Evolutionary conservation across 441 rosid genomes (phyloP).

Genomic region (Gossypium trilobum): DNA sequence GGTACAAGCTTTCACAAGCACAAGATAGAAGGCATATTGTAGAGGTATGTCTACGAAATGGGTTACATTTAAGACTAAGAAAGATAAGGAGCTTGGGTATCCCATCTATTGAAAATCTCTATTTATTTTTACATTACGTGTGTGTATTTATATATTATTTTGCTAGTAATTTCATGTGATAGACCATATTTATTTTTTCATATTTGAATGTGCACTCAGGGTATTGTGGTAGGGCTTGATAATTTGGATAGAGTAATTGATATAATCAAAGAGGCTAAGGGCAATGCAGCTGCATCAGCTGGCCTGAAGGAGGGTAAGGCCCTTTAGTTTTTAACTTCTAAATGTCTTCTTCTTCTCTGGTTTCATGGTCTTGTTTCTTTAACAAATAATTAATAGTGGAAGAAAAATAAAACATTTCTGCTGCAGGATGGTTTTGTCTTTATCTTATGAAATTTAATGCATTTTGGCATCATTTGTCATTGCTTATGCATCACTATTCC

Average conservation of each 20-base stretch:
- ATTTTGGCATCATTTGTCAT: not conserved
- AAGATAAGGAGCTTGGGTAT: slow-evolving; percentile 2
- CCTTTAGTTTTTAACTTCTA: not conserved
- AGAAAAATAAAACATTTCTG: not conserved
- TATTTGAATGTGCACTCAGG: slow-evolving; percentile 33
- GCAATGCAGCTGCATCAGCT: slow-evolving; percentile 61
- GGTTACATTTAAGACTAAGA: not conserved
- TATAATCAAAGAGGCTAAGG: slow-evolving; percentile 53
- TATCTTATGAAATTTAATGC: not conserved
- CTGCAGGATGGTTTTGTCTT: not conserved
- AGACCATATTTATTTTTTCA: not conserved
- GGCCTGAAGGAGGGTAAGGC: slow-evolving; percentile 51
- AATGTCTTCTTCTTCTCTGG: not conserved
- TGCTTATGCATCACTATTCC: not conserved
- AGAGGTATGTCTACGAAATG: slow-evolving; percentile 46
- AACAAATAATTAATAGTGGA: not conserved
- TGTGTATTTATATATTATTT: not conserved
- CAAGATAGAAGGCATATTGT: slow-evolving; percentile 76
- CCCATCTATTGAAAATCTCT: not conserved
- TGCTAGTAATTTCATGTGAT: not conserved
- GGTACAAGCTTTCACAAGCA: slow-evolving; percentile 78
- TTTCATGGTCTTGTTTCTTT: not conserved
- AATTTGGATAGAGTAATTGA: slow-evolving; percentile 65
- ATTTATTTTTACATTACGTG: not conserved
- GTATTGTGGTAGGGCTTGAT: slow-evolving; percentile 76